These are phyloP conservation scores for Irpex rosettiformis DNA, from an alignment of 1,284 basidiomycete genomes.

Conservation along the genomic window DNA sequence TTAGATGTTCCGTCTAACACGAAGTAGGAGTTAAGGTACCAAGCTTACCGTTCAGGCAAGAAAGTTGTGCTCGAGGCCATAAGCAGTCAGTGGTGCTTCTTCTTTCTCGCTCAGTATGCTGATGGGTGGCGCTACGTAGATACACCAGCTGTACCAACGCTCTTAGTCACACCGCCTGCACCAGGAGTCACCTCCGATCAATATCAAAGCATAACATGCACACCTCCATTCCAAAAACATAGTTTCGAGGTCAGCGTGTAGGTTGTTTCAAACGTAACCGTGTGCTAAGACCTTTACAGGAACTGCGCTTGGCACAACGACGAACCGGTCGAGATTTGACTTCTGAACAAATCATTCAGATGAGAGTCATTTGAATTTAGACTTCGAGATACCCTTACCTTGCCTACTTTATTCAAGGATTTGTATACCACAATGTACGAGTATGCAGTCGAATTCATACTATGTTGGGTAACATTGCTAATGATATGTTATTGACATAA, in stretches of 20 bases:
- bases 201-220: constrained; percentile 23
- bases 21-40: constrained; percentile 22
- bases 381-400: neutral
- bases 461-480: neutral
- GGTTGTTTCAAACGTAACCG: neutral
- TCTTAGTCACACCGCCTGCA: constrained; percentile 1
- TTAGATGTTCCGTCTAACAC: neutral
- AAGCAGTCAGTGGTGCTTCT: neutral
- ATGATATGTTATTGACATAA: neutral
- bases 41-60: constrained; percentile 24
- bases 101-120: neutral
- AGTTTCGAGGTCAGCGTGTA: constrained; percentile 25
- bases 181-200: constrained; percentile 12
- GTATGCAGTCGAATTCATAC: neutral
- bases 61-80: constrained; percentile 17
- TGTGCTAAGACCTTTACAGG: constrained; percentile 15
- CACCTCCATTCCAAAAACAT: constrained; percentile 22
- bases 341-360: constrained; percentile 23
- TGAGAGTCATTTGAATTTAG: constrained; percentile 2
- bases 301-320: constrained; percentile 24
- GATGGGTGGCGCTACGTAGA: neutral
- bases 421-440: constrained; percentile 2
- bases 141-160: neutral
- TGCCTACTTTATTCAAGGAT: neutral
- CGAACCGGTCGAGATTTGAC: constrained; percentile 23